Percentiles rank a stretch among this genome's conserved stretches.
Conservation (phyloP, 2,329 filamentous ascomycete genomes). For the Escovopsis sp. region DNA sequence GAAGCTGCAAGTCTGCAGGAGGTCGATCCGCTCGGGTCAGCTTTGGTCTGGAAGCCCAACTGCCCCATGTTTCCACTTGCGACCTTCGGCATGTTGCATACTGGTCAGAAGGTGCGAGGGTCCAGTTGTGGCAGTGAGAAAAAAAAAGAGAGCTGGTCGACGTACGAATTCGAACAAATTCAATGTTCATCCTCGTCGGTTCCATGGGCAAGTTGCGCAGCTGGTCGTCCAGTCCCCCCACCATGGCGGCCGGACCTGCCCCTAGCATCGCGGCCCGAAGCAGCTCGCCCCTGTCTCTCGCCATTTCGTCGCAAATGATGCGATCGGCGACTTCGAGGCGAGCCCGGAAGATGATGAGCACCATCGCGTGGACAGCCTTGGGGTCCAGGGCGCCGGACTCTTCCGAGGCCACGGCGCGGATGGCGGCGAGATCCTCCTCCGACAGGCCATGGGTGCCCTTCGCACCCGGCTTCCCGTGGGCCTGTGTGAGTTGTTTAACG, state of each 20-base stretch:
- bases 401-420: slow-evolving; percentile 13
- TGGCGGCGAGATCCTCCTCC: slow-evolving; percentile 2
- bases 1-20: slow-evolving; percentile 28
- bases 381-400: slow-evolving; percentile 12
- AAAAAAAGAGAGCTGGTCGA: not conserved
- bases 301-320: slow-evolving; percentile 17
- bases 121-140: not conserved
- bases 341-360: slow-evolving; percentile 16
- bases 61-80: no score
- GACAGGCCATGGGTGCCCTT: no score
- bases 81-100: not conserved
- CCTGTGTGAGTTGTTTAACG: not conserved
- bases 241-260: slow-evolving; percentile 9
- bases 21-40: no score
- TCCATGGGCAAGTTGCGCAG: slow-evolving; percentile 26
- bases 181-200: slow-evolving; percentile 28
- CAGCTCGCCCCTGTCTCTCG: slow-evolving; percentile 13
- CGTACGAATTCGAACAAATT: slow-evolving; percentile 34
- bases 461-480: slow-evolving; percentile 1
- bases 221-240: slow-evolving; percentile 19
- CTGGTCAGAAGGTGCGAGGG: not conserved
- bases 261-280: slow-evolving; percentile 11
- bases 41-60: no score
- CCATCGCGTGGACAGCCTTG: slow-evolving; percentile 14
- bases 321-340: slow-evolving; percentile 16